These are phyloP conservation scores for Wallacemonas collosoma DNA, from an alignment of 208 protist species.

Conservation along the genomic window DNA sequence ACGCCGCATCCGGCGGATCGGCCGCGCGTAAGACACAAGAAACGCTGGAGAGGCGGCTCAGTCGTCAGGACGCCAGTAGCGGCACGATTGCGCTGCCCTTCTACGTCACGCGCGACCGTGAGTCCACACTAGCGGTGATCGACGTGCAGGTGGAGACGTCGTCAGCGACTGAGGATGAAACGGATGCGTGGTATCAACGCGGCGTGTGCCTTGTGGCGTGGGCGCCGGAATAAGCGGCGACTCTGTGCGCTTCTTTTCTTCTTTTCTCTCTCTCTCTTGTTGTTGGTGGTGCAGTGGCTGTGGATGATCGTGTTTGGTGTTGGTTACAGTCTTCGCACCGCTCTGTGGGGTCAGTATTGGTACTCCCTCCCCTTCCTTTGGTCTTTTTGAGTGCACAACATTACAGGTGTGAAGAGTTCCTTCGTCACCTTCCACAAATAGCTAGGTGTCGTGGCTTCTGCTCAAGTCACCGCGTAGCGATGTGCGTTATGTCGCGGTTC, in stretches of 20 bases:
- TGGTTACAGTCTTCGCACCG: no score
- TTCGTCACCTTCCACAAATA: no score
- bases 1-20: background rate
- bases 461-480: no score
- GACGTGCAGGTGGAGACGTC: constrained; percentile 41
- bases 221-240: constrained; percentile 34
- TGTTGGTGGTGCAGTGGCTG: background rate
- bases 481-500: no score
- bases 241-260: no score
- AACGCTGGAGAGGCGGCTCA: constrained; percentile 18
- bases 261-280: background rate
- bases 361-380: no score
- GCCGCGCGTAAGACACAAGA: constrained; percentile 30
- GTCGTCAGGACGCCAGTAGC: constrained; percentile 26
- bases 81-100: constrained; percentile 64
- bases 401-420: no score
- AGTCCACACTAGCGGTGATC: constrained; percentile 77
- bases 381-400: no score
- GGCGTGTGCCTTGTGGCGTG: constrained; percentile 86
- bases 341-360: no score
- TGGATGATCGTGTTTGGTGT: no score
- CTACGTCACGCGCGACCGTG: constrained; percentile 80
- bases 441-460: no score
- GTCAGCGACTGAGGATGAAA: constrained; percentile 1
- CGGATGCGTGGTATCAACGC: constrained; percentile 81